phyloP scores from a whole-genome alignment of 345 rosid genomes.

The Citrus cavaleriei region DNA sequence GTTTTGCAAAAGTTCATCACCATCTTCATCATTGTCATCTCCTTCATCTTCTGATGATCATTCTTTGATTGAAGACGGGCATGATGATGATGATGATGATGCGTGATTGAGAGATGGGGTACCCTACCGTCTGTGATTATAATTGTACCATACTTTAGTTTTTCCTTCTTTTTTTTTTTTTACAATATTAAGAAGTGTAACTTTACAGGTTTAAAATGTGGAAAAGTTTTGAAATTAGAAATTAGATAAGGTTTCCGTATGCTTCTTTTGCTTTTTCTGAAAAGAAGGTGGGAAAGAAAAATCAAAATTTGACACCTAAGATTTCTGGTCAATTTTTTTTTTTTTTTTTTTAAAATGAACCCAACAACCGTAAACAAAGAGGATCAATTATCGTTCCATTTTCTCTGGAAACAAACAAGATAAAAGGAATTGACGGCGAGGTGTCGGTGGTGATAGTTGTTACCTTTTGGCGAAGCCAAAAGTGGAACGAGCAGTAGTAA shows the following conservation, averaged over 20 bases:
- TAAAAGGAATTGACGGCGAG: background rate
- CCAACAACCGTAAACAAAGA: no score
- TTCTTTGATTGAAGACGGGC: background rate
- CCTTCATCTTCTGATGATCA: slow-evolving; percentile 8
- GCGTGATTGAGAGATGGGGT: background rate
- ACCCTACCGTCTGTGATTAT: background rate
- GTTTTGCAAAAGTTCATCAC: slow-evolving; percentile 52
- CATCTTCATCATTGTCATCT: slow-evolving; percentile 18
- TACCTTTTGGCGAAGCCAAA: background rate
- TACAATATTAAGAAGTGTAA: slow-evolving; percentile 13
- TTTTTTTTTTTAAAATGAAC: no score
- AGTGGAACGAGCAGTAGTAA: background rate
- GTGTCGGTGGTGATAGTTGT: slow-evolving; percentile 22
- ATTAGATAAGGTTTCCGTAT: background rate
- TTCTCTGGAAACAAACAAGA: background rate
- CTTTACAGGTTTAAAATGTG: slow-evolving; percentile 6
- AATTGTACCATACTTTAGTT: slow-evolving; percentile 4
- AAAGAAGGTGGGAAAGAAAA: slow-evolving; percentile 9
- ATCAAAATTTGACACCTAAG: background rate
- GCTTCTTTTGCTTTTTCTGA: background rate
- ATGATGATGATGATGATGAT: slow-evolving; percentile 21
- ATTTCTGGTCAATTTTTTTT: no score
- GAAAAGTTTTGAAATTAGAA: slow-evolving; percentile 4
- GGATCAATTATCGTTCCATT: background rate
- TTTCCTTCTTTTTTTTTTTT: background rate